Evolutionary conservation across 2,329 filamentous ascomycete genomes (phyloP).

Genomic region (Xylariaceae sp.): DNA sequence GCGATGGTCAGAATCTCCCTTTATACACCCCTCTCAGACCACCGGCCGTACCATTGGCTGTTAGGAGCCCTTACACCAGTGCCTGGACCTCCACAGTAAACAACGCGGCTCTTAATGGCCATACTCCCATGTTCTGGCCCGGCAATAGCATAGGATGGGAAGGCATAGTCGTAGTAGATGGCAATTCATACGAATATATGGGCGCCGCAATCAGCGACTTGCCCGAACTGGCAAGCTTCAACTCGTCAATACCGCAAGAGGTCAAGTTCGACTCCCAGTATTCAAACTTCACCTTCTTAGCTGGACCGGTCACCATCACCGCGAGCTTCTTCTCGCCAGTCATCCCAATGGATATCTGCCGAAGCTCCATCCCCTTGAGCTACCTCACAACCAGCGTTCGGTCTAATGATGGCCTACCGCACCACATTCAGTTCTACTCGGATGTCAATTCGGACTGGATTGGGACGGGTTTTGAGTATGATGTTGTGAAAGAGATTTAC

Average conservation of each 20-base stretch:
- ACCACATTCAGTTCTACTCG: conserved; percentile 65
- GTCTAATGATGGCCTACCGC: conserved; percentile 50
- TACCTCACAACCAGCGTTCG: conserved; percentile 72
- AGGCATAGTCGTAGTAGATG: conserved; percentile 49
- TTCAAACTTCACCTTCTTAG: conserved; percentile 49
- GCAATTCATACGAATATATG: conserved; percentile 47
- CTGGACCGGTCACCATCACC: conserved; percentile 40
- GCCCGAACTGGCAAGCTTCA: conserved; percentile 37
- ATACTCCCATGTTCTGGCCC: conserved; percentile 77
- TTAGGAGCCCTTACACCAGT: conserved; percentile 61
- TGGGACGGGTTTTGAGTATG: conserved; percentile 67
- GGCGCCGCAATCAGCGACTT: conserved; percentile 48
- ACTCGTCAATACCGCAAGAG: conserved; percentile 42
- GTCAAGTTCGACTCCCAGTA: conserved; percentile 49
- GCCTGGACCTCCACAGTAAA: conserved; percentile 66
- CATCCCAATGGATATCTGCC: conserved; percentile 75
- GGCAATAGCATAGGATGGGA: conserved; percentile 54
- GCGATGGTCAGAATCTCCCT: conserved; percentile 1
- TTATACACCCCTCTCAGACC: conserved; percentile 54
- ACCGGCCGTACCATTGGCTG: conserved; percentile 58
- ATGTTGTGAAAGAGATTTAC: conserved; percentile 68
- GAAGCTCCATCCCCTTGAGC: conserved; percentile 77
- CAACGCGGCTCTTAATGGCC: conserved; percentile 73
- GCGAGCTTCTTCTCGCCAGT: conserved; percentile 71
- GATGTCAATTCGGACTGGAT: conserved; percentile 78